These are phyloP conservation scores for Actinomucor elegans DNA, from an alignment of 371 early-diverging fungal species.

Conservation along the genomic window DNA sequence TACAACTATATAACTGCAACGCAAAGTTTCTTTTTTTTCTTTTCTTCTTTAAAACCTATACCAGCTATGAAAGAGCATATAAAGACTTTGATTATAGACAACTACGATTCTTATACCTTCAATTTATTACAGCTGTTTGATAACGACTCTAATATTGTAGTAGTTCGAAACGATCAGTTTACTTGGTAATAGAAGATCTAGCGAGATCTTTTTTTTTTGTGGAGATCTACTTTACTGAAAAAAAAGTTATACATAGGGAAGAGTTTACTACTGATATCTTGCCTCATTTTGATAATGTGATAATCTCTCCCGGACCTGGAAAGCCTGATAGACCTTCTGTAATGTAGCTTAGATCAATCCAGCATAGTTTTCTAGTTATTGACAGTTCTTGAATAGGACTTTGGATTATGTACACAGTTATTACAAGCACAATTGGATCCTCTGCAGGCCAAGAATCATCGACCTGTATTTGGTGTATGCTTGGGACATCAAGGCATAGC, in stretches of 20 bases:
- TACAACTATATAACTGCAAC: not conserved
- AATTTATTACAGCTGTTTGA: slow-evolving; percentile 81
- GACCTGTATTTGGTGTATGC: slow-evolving; percentile 97
- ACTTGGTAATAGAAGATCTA: slow-evolving; percentile 56
- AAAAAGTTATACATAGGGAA: slow-evolving; percentile 43
- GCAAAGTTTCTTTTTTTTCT: not conserved
- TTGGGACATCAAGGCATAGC: slow-evolving; percentile 97
- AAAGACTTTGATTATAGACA: slow-evolving; percentile 84
- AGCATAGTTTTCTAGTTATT: not conserved
- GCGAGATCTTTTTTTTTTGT: no score
- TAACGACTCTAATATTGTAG: slow-evolving; percentile 55
- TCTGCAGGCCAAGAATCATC: slow-evolving; percentile 22
- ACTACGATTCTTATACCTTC: slow-evolving; percentile 97
- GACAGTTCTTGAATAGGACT: slow-evolving; percentile 72
- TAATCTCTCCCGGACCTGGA: slow-evolving; percentile 96
- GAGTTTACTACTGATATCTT: slow-evolving; percentile 57
- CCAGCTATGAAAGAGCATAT: slow-evolving; percentile 3
- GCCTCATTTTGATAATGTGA: slow-evolving; percentile 85
- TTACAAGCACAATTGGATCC: slow-evolving; percentile 53
- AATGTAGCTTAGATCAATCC: not conserved
- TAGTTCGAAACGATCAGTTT: slow-evolving; percentile 91
- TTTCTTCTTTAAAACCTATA: not conserved
- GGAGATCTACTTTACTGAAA: not conserved
- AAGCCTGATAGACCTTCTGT: slow-evolving; percentile 60
- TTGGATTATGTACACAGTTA: slow-evolving; percentile 78